phyloP scores from a whole-genome alignment of 129 eudicot species.

The Dittrichia graveolens region DNA sequence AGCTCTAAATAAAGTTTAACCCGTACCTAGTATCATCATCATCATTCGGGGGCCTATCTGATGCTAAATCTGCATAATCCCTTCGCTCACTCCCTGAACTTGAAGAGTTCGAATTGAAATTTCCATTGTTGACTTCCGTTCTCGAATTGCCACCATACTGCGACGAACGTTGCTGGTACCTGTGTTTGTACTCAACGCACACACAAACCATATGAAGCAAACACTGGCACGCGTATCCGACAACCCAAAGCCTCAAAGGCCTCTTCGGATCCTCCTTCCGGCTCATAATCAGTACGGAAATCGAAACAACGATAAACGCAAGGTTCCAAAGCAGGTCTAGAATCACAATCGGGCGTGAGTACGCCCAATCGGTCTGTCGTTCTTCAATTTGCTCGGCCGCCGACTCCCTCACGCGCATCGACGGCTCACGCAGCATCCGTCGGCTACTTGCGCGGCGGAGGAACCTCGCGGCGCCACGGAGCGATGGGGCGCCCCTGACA shows the following conservation, averaged over 20 bases:
- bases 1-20: neutral
- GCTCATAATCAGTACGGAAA: constrained; percentile 50
- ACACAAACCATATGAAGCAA: constrained; percentile 76
- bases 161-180: constrained; percentile 36
- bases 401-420: constrained; percentile 69
- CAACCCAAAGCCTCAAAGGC: constrained; percentile 84
- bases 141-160: constrained; percentile 28
- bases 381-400: constrained; percentile 87
- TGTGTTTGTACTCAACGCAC: constrained; percentile 55
- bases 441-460: constrained; percentile 74
- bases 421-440: constrained; percentile 68
- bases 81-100: constrained; percentile 56
- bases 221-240: constrained; percentile 69
- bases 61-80: constrained; percentile 30
- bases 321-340: constrained; percentile 71
- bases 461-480: constrained; percentile 71
- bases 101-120: constrained; percentile 31
- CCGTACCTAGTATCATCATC: constrained; percentile 58
- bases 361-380: constrained; percentile 82
- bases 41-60: constrained; percentile 35
- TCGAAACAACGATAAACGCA: constrained; percentile 54
- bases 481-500: constrained; percentile 50
- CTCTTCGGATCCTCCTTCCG: constrained; percentile 48
- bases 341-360: constrained; percentile 63
- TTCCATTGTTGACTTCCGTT: constrained; percentile 24